A percentile compares a stretch with the other conserved stretches of the same genome.
These are phyloP conservation scores for Potentilla sterilis DNA, from an alignment of 306 rosid species.

Conservation along the genomic window DNA sequence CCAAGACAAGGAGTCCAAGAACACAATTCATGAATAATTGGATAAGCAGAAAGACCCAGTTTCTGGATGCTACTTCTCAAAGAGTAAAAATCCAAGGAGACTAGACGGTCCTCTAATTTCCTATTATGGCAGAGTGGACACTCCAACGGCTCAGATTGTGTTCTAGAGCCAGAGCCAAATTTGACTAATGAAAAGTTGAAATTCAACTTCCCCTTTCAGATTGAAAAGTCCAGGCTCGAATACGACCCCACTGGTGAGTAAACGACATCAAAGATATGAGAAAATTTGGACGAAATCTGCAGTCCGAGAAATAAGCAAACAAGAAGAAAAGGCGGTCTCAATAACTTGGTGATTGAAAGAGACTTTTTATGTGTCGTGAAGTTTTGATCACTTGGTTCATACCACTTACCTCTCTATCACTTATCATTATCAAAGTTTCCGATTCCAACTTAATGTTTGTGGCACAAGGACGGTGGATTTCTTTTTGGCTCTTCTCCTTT, in stretches of 20 bases:
- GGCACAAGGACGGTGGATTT: neutral
- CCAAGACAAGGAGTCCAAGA: neutral
- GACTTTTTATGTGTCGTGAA: constrained; percentile 6
- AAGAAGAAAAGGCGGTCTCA: neutral
- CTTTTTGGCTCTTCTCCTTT: neutral
- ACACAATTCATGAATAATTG: constrained; percentile 8
- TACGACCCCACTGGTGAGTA: neutral
- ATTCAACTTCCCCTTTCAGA: neutral
- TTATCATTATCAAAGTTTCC: constrained; percentile 8
- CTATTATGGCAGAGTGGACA: neutral
- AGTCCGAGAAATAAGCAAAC: constrained; percentile 7
- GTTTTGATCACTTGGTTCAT: neutral
- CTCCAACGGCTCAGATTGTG: neutral
- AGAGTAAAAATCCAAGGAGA: neutral
- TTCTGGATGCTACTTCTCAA: neutral
- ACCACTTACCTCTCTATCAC: neutral
- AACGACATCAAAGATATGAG: constrained; percentile 19
- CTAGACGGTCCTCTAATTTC: neutral
- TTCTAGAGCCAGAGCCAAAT: constrained; percentile 12
- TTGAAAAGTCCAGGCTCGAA: constrained; percentile 14
- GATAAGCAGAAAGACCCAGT: constrained; percentile 16
- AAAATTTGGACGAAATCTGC: neutral
- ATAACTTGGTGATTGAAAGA: constrained; percentile 21
- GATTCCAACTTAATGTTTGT: constrained; percentile 3
- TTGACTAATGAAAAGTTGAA: neutral